phyloP scores from a whole-genome alignment of 2,329 filamentous ascomycete species.

The Ceratocystis huliohia region DNA sequence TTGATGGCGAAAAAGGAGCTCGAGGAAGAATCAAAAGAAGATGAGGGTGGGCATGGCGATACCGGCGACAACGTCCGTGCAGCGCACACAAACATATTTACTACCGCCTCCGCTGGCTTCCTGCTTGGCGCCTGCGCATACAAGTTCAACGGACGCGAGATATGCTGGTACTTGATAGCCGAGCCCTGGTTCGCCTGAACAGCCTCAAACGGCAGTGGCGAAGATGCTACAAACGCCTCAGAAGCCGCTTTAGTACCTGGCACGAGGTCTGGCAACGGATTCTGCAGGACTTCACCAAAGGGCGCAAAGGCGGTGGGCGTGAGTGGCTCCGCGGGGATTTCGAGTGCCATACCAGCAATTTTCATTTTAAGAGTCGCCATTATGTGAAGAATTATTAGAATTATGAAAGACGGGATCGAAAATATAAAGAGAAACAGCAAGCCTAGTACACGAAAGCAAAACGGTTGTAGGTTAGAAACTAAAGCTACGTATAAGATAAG shows the following conservation, averaged over 20 bases:
- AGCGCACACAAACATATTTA: constrained; percentile 82
- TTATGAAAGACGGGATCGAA: too few species aligned
- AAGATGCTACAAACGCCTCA: constrained; percentile 9
- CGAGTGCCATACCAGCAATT: not conserved
- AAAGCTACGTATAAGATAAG: too few species aligned
- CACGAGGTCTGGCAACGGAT: constrained; percentile 47
- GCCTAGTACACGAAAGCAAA: not conserved
- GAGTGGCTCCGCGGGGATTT: constrained; percentile 50
- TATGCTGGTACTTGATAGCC: constrained; percentile 72
- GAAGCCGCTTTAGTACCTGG: constrained; percentile 17
- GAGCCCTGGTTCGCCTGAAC: constrained; percentile 70
- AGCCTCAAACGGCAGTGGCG: constrained; percentile 33
- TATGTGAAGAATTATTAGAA: not conserved
- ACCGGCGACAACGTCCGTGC: constrained; percentile 25
- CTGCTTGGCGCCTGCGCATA: constrained; percentile 55
- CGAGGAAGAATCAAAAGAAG: constrained; percentile 6
- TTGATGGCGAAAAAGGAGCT: constrained; percentile 43
- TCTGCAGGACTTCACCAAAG: constrained; percentile 74
- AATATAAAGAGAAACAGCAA: not conserved
- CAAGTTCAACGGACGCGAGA: constrained; percentile 59
- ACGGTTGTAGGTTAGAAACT: too few species aligned
- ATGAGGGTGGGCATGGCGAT: not conserved
- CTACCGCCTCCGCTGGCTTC: constrained; percentile 44
- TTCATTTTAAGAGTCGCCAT: constrained; percentile 8
- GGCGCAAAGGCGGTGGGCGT: constrained; percentile 55